Evolutionary conservation across 1,139 yeast genomes (phyloP).

Genomic region (Yamadazyma diddensiae): DNA sequence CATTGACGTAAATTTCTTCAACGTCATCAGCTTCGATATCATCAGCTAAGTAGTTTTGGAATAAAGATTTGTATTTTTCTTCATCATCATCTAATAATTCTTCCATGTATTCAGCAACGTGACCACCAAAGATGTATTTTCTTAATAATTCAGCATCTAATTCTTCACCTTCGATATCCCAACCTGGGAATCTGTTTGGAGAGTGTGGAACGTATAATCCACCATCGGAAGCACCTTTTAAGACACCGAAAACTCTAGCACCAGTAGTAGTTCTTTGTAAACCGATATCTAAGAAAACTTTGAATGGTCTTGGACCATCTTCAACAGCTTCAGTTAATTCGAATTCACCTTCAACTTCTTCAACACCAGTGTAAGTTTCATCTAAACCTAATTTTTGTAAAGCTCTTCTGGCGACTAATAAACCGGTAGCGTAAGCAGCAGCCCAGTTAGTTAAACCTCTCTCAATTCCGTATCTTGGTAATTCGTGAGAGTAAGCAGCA

Average conservation of each 20-base stretch:
- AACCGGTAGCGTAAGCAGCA: conserved; percentile 99
- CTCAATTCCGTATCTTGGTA: conserved; percentile 95
- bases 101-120: conserved; percentile 99
- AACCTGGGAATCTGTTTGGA: conserved; percentile 99
- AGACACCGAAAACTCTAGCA: conserved; percentile 99
- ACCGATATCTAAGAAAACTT: conserved; percentile 99
- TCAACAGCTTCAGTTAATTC: conserved; percentile 98
- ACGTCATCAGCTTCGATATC: conserved; percentile 96
- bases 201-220: conserved; percentile 99
- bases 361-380: conserved; percentile 98
- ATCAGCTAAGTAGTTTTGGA: conserved; percentile 95
- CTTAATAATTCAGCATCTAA: conserved; percentile 96
- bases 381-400: conserved; percentile 97
- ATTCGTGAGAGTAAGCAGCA: conserved; percentile 99
- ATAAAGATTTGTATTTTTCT: conserved; percentile 96
- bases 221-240: conserved; percentile 99
- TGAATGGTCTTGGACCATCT: conserved; percentile 99
- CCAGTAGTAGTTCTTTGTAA: conserved; percentile 99
- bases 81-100: conserved; percentile 99
- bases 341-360: conserved; percentile 99
- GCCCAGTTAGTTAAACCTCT: conserved; percentile 99
- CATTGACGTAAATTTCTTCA: conserved; percentile 93
- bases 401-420: conserved; percentile 98
- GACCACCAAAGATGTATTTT: conserved; percentile 99
- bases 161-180: conserved; percentile 98